Percentiles rank a stretch among this genome's conserved stretches.
These are phyloP conservation scores for Saccharomycopsis crataegensis DNA, from an alignment of 1,139 yeast genomes.

Conservation along the genomic window DNA sequence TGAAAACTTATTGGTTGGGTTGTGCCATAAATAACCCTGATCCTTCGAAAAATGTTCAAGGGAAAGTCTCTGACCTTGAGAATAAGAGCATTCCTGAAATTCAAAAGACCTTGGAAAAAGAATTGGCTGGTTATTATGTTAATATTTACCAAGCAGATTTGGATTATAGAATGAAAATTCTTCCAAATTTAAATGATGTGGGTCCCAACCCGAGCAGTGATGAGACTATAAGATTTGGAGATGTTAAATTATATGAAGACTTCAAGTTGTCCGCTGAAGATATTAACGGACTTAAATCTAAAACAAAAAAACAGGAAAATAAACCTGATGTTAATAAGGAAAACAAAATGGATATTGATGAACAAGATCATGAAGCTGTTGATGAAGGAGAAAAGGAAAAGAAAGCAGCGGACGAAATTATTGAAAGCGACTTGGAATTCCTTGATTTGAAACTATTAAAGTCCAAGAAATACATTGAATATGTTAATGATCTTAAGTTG, in stretches of 20 bases:
- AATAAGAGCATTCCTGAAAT: constrained; percentile 5
- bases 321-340: background rate
- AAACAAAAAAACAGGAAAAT: background rate
- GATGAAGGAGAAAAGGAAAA: background rate
- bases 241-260: background rate
- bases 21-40: background rate
- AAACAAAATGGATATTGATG: background rate
- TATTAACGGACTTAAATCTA: no score
- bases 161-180: constrained; percentile 1
- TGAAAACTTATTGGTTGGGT: background rate
- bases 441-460: constrained; percentile 13
- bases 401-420: no score
- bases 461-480: constrained; percentile 5
- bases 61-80: constrained; percentile 3
- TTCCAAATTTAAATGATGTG: background rate
- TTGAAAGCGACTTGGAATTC: background rate
- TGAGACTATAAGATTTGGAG: background rate
- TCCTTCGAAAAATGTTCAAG: background rate
- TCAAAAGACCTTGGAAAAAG: background rate
- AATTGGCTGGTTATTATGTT: constrained; percentile 2
- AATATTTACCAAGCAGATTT: constrained; percentile 5
- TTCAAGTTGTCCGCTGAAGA: background rate
- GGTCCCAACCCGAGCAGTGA: background rate
- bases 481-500: constrained; percentile 18
- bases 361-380: no score